Base-by-base conservation (phyloP, 441 rosid genomes). In the Arabidopsis lyrata region DNA sequence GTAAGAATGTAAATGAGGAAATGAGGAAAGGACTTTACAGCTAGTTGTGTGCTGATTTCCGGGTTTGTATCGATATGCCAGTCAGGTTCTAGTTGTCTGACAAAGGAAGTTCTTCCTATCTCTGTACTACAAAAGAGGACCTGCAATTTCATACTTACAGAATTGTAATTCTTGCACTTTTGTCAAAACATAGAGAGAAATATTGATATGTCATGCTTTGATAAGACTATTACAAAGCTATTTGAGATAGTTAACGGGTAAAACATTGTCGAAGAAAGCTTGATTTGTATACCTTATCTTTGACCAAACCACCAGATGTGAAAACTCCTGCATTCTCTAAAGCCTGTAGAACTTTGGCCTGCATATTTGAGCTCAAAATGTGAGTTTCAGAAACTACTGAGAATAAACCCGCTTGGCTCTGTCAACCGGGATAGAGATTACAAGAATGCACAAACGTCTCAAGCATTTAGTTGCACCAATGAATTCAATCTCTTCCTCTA, bases 61-160 rank as follows among this genome's bases (percentile, higher is more conserved):
- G 85, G 88, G 74, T 87, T 93, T 39, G 97, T 78, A 78, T 95
- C 97, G 8, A 95, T 87, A 81, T 95, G 99, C 98, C 99, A 95
- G 75, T 93, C 98, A 41, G 99, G 99, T 78, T 92, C 99, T 56
- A 95, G 90, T 66, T 95, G 99, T 62, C 98, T 87, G 27, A 95
- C 99, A 77, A 95, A 95, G 5, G 99, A 95, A 41, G 94, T 74
- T 48, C 99, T 80, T 44, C 99, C 98, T 1, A 71, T 86, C 84
- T 95, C 99, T 18, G 88, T 88, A 83, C 98, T 88, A 77, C 99
- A 95, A 74, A 95, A 95, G 63, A 93, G 95, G 74, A 95, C 98
- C 99, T 95, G 93, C 86, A 56, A 15, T 14, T 44, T 57, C 77
- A 71, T 74, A 79, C 72, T 45, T 27, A 74, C 38, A 50, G 11